Evolutionary conservation across 345 rosid genomes (phyloP).

Genomic region (Jatropha curcas): DNA sequence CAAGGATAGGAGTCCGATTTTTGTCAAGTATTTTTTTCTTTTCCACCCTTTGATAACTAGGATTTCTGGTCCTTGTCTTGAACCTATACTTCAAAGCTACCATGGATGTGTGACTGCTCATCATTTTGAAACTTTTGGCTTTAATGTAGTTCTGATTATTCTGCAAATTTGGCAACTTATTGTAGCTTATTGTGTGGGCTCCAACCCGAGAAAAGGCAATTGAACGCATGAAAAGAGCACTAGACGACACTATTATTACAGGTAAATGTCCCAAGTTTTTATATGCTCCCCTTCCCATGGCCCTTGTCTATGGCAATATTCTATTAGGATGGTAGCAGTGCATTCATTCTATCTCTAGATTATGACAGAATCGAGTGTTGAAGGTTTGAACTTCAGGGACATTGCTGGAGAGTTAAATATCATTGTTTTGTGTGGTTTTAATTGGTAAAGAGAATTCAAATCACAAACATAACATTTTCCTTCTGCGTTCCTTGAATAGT

Average conservation of each 20-base stretch:
- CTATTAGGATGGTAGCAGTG: neutral
- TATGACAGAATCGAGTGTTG: neutral
- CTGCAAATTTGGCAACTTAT: constrained; percentile 10
- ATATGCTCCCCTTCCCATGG: neutral
- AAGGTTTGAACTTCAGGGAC: neutral
- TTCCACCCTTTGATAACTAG: neutral
- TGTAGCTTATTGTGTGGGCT: constrained; percentile 96
- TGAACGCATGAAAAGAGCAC: constrained; percentile 98
- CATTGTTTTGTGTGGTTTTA: neutral
- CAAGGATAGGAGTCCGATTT: neutral
- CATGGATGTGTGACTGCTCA: neutral
- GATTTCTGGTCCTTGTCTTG: neutral
- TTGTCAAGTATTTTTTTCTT: neutral
- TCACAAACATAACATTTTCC: neutral
- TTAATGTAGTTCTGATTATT: constrained; percentile 16
- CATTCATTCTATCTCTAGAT: neutral
- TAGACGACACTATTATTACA: constrained; percentile 83
- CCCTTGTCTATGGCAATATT: neutral
- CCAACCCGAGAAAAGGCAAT: constrained; percentile 98
- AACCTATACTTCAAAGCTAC: neutral
- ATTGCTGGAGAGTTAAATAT: neutral
- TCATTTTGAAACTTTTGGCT: constrained; percentile 7
- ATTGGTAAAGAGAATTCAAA: neutral
- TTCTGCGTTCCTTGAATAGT: neutral
- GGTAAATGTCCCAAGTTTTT: constrained; percentile 39